Conservation (phyloP, 2,329 filamentous ascomycete species). For the Aspergillus aculeatus region DNA sequence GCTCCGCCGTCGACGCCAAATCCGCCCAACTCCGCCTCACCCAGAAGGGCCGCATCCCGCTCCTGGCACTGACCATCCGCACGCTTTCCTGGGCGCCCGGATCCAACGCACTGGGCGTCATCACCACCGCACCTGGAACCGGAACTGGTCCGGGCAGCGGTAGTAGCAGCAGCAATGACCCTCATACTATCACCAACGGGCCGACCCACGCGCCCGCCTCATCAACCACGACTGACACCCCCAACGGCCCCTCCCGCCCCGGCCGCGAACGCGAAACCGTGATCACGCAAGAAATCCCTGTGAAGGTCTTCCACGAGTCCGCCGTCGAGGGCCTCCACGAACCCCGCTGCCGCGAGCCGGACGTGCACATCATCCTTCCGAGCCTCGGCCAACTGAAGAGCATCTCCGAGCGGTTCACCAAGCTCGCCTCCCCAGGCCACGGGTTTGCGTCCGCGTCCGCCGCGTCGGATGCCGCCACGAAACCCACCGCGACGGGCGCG, state of each 20-base stretch:
- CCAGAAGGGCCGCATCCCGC: slow-evolving; percentile 83
- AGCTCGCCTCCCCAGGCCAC: slow-evolving; percentile 49
- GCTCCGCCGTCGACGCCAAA: slow-evolving; percentile 77
- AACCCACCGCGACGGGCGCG: slow-evolving; percentile 21
- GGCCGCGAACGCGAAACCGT: slow-evolving; percentile 77
- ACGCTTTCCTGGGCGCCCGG: slow-evolving; percentile 51
- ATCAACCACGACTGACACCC: slow-evolving; percentile 43
- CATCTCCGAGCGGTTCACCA: slow-evolving; percentile 93
- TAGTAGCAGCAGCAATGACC: too few relatives aligned
- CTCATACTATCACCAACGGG: too few relatives aligned
- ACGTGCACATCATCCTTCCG: slow-evolving; percentile 90
- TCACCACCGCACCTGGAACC: slow-evolving; percentile 14
- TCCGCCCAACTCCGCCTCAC: slow-evolving; percentile 85
- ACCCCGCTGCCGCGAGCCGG: slow-evolving; percentile 83
- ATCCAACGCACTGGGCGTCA: slow-evolving; percentile 57
- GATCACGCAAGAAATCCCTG: slow-evolving; percentile 94
- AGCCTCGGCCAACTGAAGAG: slow-evolving; percentile 84
- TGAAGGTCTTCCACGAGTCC: slow-evolving; percentile 79
- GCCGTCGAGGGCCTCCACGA: slow-evolving; percentile 93
- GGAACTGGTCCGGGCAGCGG: too few relatives aligned
- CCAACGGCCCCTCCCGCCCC: slow-evolving; percentile 49
- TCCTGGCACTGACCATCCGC: slow-evolving; percentile 86
- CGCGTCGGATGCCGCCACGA: slow-evolving; percentile 33
- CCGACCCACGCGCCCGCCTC: slow-evolving; percentile 21
- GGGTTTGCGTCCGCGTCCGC: slow-evolving; percentile 4